Evolutionary conservation across 805 yeast genomes (phyloP), one percentile per base, ranked within the genome.

Genomic region (Debaryomyces maramus): DNA sequence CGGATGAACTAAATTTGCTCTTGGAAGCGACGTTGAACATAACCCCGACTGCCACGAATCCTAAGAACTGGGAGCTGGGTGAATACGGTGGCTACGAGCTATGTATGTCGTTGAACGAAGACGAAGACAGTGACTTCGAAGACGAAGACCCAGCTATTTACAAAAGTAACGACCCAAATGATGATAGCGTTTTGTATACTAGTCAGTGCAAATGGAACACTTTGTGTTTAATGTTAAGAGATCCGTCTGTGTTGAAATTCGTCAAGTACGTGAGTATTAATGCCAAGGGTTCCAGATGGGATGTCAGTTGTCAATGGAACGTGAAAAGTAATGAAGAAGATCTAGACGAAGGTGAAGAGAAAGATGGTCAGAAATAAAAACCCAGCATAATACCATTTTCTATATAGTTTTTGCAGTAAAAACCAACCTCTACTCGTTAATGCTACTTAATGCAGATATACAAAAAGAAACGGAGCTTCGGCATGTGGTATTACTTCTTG

Each of bases 241-340:
- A 93, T 56, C 80, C 85, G 6, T 77, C 82, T 35, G 90, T 91
- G n/a, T 68, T 95, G 64, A 85, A 90, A 60, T 93, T 93, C 62
- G 81, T 93, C 51, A 93, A 93, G 60, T 93, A 93, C 53, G 91
- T 91, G 14, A 86, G 96, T 55, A 79, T 78, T 61, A 79, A 79
- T 46, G 97, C 98, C 5, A 81, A 81, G 44, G 96, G 97, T 1
- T 82, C 93, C 29, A 74, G 99, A 57, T 93, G 96, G 96, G 99
- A 93, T 57, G 69, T 93, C 29, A 72, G 73, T 23, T 80, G 84
- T 40, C 85, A 83, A 53, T 91, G 96, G 93, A 81, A 79, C 49
- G 83, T 87, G 20, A 76, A 71, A 45, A 69, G 67, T 19, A 70
- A 56, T 4, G 80, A 62, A 5, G 72, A 65, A 2, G 75, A 65